A percentile compares a stretch with the other conserved stretches of the same genome.
Evolutionary conservation across 78 protist genomes (phyloP).

Genomic region (Dictyostelium purpureum): DNA sequence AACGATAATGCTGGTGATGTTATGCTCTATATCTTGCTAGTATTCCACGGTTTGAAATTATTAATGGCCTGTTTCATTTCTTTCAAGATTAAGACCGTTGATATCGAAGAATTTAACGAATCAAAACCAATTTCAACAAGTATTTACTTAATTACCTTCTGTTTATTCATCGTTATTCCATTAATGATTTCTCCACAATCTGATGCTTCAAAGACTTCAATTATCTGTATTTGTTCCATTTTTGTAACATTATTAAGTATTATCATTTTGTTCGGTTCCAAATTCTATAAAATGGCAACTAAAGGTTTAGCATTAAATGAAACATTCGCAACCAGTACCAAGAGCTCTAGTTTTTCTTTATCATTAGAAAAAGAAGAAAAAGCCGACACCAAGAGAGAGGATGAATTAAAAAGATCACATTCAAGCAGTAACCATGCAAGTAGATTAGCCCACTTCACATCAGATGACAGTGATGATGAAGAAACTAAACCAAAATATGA

Average conservation of each 20-base stretch:
- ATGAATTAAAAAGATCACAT: too few relatives aligned
- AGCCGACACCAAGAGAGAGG: too few relatives aligned
- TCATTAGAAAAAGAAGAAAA: background rate
- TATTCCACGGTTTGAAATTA: constrained; percentile 34
- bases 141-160: constrained; percentile 21
- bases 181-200: constrained; percentile 29
- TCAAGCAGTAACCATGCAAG: too few relatives aligned
- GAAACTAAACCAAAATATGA: too few relatives aligned
- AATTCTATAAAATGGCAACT: constrained; percentile 4
- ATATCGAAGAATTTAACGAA: constrained; percentile 42
- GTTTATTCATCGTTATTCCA: constrained; percentile 49
- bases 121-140: constrained; percentile 6
- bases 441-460: too few relatives aligned
- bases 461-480: too few relatives aligned
- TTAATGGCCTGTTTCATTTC: constrained; percentile 38
- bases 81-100: constrained; percentile 32
- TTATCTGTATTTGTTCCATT: constrained; percentile 11
- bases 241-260: background rate
- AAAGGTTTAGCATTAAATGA: background rate
- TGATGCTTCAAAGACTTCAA: background rate
- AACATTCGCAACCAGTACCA: background rate
- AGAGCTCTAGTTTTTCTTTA: background rate
- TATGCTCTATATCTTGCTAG: background rate
- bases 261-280: background rate
- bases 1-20: background rate